Conservation (phyloP, 73 alveolate species). For the Paramecium sexaurelia region DNA sequence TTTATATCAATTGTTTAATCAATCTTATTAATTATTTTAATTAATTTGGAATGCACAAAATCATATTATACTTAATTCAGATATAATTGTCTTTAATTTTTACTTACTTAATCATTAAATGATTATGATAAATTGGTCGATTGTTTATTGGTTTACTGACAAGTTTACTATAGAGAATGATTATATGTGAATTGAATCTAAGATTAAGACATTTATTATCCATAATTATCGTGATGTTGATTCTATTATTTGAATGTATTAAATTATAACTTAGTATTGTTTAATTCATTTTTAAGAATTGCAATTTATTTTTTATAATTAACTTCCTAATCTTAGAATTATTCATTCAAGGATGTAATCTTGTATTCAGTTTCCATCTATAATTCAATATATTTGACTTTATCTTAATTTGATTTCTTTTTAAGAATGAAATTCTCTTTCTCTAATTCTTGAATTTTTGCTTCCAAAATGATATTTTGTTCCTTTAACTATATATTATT, state of each 20-base stretch:
- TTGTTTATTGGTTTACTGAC: not conserved
- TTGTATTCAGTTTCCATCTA: slow-evolving; percentile 17
- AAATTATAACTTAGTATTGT: not conserved
- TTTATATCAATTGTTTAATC: not conserved
- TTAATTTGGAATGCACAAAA: not conserved
- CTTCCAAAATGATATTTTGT: not conserved
- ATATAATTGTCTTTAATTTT: not conserved
- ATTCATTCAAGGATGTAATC: not conserved
- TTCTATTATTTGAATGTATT: not conserved
- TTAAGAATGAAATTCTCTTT: not conserved
- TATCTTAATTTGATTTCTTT: slow-evolving; percentile 15
- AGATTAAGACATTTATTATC: not conserved
- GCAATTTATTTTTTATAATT: not conserved
- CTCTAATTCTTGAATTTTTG: slow-evolving; percentile 4
- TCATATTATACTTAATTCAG: not conserved
- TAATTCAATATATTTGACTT: not conserved
- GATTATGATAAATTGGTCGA: not conserved
- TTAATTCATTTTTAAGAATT: not conserved
- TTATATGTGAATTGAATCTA: not conserved
- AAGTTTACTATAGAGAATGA: not conserved
- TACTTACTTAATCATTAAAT: not conserved
- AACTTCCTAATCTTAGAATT: not conserved
- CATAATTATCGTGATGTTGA: not conserved
- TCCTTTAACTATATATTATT: not conserved
- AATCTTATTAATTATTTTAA: not conserved